A percentile compares a stretch with the other conserved stretches of the same genome.
Evolutionary conservation across 805 yeast genomes (phyloP).

Genomic region (Kodamaea neixiangensis): DNA sequence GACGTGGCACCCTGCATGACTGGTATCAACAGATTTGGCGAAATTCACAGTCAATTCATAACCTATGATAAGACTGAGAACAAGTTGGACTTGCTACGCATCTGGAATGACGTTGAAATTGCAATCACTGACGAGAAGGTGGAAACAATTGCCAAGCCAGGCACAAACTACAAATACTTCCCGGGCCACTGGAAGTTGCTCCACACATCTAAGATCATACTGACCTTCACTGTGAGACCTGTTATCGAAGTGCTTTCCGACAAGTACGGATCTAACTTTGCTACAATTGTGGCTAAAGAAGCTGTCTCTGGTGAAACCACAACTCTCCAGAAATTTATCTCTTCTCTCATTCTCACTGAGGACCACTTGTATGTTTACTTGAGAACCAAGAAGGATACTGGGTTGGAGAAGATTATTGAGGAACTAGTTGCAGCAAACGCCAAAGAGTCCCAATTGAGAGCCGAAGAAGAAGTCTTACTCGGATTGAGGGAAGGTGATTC

Average conservation of each 20-base stretch:
- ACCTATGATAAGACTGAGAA: conserved; percentile 81
- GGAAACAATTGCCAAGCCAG: conserved; percentile 5
- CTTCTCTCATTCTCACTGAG: conserved; percentile 19
- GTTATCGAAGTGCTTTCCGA: conserved; percentile 13
- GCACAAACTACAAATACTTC: conserved; percentile 13
- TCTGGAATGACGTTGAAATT: conserved; percentile 33
- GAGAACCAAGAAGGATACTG: conserved; percentile 20
- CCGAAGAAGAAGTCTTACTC: not conserved
- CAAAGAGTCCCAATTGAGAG: not conserved
- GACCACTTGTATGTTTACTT: conserved; percentile 33
- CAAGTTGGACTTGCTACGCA: conserved; percentile 27
- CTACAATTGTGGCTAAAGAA: conserved; percentile 7
- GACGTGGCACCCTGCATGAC: conserved; percentile 85
- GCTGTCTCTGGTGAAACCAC: conserved; percentile 3
- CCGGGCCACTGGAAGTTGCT: conserved; percentile 24
- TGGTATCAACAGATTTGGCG: conserved; percentile 77
- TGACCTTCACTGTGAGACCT: conserved; percentile 21
- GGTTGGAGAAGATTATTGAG: conserved; percentile 9
- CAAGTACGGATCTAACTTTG: conserved; percentile 9
- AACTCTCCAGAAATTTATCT: conserved; percentile 13
- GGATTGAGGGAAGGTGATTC: not conserved
- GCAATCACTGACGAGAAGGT: conserved; percentile 31
- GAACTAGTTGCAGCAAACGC: conserved; percentile 1
- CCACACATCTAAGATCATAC: conserved; percentile 23
- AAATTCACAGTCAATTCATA: conserved; percentile 42